Percentiles rank a stretch among this genome's conserved stretches.
Conservation (phyloP, 331 rosid species). For the Malus hybrid region DNA sequence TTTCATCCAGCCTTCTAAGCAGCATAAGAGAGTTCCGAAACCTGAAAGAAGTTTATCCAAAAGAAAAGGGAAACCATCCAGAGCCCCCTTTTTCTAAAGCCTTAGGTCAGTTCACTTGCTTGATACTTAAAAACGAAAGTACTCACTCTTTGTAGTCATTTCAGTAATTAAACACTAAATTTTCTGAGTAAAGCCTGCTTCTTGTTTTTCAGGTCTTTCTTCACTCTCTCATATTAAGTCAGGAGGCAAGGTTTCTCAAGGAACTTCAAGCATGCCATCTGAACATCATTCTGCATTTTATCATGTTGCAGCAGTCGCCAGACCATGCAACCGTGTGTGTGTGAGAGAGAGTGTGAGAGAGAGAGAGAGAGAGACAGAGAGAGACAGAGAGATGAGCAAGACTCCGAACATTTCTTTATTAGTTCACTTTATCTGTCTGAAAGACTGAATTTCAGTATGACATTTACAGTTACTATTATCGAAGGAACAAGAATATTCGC, state of each 20-base stretch:
- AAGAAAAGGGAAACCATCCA: slow-evolving; percentile 48
- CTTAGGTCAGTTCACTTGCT: neutral
- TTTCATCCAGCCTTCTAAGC: neutral
- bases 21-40: neutral
- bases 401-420: neutral
- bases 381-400: neutral
- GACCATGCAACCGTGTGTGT: neutral
- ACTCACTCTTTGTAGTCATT: neutral
- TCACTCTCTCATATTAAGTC: neutral
- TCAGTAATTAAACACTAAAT: neutral
- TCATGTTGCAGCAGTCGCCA: neutral
- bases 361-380: neutral
- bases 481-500: neutral
- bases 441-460: neutral
- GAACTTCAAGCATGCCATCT: neutral
- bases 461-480: neutral
- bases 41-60: neutral
- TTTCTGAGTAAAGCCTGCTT: neutral
- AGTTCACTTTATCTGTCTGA: neutral
- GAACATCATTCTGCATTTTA: neutral
- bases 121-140: neutral
- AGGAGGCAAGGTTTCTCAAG: neutral
- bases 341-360: neutral
- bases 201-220: neutral
- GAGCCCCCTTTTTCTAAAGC: slow-evolving; percentile 48